These are phyloP conservation scores for Mycena rebaudengoi DNA, from an alignment of 768 basidiomycete species.

Conservation along the genomic window DNA sequence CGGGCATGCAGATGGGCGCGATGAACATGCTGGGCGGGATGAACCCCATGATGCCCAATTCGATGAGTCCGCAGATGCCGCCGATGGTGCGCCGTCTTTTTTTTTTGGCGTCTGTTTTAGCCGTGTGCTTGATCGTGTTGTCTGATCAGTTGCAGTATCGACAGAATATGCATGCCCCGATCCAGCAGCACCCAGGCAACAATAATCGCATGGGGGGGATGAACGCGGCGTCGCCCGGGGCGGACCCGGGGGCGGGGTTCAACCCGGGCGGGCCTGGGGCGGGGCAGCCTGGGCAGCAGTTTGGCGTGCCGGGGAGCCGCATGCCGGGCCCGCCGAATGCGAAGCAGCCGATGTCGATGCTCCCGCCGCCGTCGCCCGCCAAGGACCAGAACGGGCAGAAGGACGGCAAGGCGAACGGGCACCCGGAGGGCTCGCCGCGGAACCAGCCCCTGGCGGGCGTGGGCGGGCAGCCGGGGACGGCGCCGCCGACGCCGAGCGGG, in stretches of 20 bases:
- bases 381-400: slow-evolving; percentile 41
- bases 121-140: slow-evolving; percentile 1
- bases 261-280: slow-evolving; percentile 36
- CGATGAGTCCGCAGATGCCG: slow-evolving; percentile 30
- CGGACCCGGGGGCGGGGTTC: slow-evolving; percentile 57
- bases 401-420: slow-evolving; percentile 39
- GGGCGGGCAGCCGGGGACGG: slow-evolving; percentile 36
- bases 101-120: neutral
- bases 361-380: slow-evolving; percentile 63
- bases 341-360: slow-evolving; percentile 50
- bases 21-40: slow-evolving; percentile 33
- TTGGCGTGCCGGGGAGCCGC: slow-evolving; percentile 42
- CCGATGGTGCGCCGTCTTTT: slow-evolving; percentile 13
- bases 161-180: slow-evolving; percentile 9
- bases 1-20: slow-evolving; percentile 21
- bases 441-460: slow-evolving; percentile 43
- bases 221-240: slow-evolving; percentile 53
- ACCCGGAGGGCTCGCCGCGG: slow-evolving; percentile 51
- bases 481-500: slow-evolving; percentile 40
- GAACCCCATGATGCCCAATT: slow-evolving; percentile 18
- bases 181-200: slow-evolving; percentile 2
- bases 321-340: slow-evolving; percentile 39
- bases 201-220: slow-evolving; percentile 31
- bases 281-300: slow-evolving; percentile 36
- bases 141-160: slow-evolving; percentile 23